These are phyloP conservation scores for Nemania diffusa DNA, from an alignment of 2,329 filamentous ascomycete genomes.

Conservation along the genomic window DNA sequence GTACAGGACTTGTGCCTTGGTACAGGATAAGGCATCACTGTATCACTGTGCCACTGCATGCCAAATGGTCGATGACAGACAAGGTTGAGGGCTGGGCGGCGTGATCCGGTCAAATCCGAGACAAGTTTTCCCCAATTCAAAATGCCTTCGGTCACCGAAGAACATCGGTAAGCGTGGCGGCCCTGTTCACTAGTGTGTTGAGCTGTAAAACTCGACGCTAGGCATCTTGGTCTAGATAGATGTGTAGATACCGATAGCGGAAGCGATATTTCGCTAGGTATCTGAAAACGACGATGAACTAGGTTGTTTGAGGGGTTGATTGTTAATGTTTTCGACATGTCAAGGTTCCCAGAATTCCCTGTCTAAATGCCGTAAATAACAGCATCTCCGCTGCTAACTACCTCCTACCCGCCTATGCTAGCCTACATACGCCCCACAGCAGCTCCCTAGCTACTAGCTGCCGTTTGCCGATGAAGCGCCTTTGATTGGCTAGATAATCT, in stretches of 20 bases:
- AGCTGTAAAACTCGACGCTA: neutral
- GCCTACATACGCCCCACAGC: neutral
- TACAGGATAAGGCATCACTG: too few species aligned
- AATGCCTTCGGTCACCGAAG: neutral
- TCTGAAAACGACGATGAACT: too few species aligned
- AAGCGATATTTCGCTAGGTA: neutral
- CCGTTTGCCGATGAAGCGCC: neutral
- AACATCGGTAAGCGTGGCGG: neutral
- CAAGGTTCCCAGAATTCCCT: neutral
- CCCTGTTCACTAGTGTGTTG: neutral
- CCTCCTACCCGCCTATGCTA: neutral
- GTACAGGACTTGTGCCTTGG: neutral
- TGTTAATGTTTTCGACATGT: neutral
- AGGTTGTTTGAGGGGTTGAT: too few species aligned
- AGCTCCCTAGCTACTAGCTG: neutral
- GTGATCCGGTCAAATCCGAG: neutral
- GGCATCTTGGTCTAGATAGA: neutral
- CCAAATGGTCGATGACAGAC: neutral
- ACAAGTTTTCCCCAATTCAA: neutral
- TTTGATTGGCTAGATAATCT: neutral
- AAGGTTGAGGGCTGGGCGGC: conserved; percentile 9
- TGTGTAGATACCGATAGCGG: neutral
- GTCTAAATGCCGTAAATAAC: neutral
- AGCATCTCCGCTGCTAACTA: neutral
- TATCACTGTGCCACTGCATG: too few species aligned